A percentile compares a stretch with the other conserved stretches of the same genome.
phyloP scores from a whole-genome alignment of 108 stramenopile species.

The Discostella pseudostelligera region DNA sequence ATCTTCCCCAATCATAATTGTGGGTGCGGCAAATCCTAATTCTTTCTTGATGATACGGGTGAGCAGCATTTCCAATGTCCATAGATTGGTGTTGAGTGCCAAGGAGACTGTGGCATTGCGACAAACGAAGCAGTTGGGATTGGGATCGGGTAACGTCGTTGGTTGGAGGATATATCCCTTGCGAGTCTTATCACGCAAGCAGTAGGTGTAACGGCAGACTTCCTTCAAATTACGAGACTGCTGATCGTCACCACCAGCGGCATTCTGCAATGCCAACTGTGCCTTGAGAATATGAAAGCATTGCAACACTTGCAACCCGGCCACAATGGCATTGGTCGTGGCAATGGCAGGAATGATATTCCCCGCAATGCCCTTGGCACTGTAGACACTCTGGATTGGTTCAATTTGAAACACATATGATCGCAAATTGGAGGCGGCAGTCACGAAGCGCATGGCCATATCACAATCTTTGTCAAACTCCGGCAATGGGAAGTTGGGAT shows the following conservation, averaged over 20 bases:
- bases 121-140: slow-evolving; percentile 93
- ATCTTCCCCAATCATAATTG: slow-evolving; percentile 54
- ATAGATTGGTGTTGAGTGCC: slow-evolving; percentile 67
- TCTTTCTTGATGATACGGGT: slow-evolving; percentile 62
- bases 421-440: slow-evolving; percentile 92
- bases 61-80: slow-evolving; percentile 74
- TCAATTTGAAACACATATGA: slow-evolving; percentile 86
- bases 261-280: slow-evolving; percentile 33
- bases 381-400: slow-evolving; percentile 80
- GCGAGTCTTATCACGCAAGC: slow-evolving; percentile 67
- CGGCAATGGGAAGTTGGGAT: slow-evolving; percentile 29
- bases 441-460: slow-evolving; percentile 94
- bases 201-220: slow-evolving; percentile 69
- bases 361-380: slow-evolving; percentile 97
- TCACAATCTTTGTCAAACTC: slow-evolving; percentile 95
- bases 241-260: no score
- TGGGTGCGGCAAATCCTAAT: slow-evolving; percentile 86
- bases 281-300: slow-evolving; percentile 68
- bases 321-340: slow-evolving; percentile 99
- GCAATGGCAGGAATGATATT: slow-evolving; percentile 99
- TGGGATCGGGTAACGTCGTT: slow-evolving; percentile 67
- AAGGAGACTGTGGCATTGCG: slow-evolving; percentile 70
- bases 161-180: slow-evolving; percentile 84
- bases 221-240: slow-evolving; percentile 41
- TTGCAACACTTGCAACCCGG: slow-evolving; percentile 85